These are phyloP conservation scores for Aegilops tauschii DNA, from an alignment of 176 grass and related monocot species.

Conservation along the genomic window DNA sequence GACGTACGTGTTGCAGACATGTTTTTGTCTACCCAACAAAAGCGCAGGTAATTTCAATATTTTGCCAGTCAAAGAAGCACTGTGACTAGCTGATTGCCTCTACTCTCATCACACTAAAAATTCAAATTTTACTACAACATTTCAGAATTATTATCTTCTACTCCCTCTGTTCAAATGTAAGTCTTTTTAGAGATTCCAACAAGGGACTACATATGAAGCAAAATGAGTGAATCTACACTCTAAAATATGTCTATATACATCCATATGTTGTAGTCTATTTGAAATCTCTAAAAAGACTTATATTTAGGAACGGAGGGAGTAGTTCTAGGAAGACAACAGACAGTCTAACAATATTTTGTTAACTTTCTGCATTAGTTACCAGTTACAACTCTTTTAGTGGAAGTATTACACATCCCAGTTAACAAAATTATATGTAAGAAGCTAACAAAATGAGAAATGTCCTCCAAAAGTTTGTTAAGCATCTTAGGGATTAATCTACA, in stretches of 20 bases:
- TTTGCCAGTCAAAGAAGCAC: not conserved
- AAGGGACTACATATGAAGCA: no score
- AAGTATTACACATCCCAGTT: not conserved
- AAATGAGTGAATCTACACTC: no score
- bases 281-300: no score
- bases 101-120: not conserved
- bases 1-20: not conserved
- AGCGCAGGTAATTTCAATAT: not conserved
- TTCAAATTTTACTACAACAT: not conserved
- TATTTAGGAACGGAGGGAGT: no score
- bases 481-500: slow-evolving; percentile 49
- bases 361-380: not conserved
- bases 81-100: not conserved
- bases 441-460: slow-evolving; percentile 66
- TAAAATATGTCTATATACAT: no score
- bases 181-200: no score
- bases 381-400: not conserved
- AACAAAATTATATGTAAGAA: slow-evolving; percentile 60
- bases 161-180: no score
- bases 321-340: not conserved
- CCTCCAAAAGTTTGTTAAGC: slow-evolving; percentile 61
- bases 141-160: not conserved
- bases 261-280: no score
- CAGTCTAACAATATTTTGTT: not conserved
- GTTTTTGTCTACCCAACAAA: not conserved